Conservation (phyloP, 345 rosid genomes). For the Heritiera littoralis region DNA sequence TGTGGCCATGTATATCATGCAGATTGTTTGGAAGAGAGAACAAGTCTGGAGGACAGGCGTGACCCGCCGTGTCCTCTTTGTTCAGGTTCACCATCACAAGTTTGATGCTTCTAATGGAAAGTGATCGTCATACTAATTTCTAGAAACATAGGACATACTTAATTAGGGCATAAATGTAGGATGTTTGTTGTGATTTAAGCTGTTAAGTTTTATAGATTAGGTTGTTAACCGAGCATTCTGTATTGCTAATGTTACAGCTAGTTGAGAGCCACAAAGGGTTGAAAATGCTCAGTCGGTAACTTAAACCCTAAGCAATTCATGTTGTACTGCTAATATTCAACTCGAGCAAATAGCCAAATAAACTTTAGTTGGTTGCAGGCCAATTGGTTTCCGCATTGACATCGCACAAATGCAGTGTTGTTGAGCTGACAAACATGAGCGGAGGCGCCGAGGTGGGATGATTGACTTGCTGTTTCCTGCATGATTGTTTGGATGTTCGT, state of each 20-base stretch:
- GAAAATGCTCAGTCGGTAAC: background rate
- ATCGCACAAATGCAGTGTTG: no score
- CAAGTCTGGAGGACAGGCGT: constrained; percentile 36
- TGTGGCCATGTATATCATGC: constrained; percentile 72
- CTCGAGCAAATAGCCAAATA: no score
- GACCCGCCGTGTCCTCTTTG: constrained; percentile 61
- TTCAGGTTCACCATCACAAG: constrained; percentile 24
- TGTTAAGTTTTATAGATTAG: constrained; percentile 13
- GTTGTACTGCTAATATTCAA: no score
- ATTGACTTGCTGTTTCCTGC: no score
- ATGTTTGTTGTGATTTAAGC: constrained; percentile 17
- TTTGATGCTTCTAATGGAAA: constrained; percentile 27
- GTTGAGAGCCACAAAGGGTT: background rate
- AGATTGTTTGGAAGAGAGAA: constrained; percentile 59
- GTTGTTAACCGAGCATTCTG: background rate
- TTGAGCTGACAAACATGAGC: no score
- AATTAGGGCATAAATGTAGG: constrained; percentile 24
- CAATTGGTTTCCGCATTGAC: no score
- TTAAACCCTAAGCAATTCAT: background rate
- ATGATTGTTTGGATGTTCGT: no score
- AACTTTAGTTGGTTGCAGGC: no score
- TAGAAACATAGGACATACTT: constrained; percentile 18
- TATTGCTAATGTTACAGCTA: background rate
- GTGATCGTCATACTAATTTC: constrained; percentile 27
- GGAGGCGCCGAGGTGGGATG: no score